Conservation (phyloP, 176 grass and related monocot genomes). For the Calamus simplicifolius region DNA sequence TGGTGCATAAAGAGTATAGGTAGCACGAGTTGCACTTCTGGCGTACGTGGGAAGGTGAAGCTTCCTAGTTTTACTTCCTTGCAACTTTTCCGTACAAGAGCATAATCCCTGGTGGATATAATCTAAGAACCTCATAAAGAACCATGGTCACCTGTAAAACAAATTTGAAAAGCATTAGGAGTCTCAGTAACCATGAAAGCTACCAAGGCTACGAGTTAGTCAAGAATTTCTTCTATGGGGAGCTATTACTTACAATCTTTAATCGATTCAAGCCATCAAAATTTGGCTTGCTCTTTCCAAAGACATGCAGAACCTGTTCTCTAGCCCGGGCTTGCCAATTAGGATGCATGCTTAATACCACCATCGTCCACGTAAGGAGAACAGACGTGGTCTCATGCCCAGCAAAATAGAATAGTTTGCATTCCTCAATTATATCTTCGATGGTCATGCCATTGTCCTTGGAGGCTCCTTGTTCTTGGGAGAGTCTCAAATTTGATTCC, state of each 20-base stretch:
- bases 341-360: conserved; percentile 25
- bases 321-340: too few relatives aligned
- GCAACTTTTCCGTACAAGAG: neutral
- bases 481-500: conserved; percentile 36
- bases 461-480: conserved; percentile 12
- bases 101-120: neutral
- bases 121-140: conserved; percentile 10
- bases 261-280: neutral
- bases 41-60: neutral
- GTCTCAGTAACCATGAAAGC: too few relatives aligned
- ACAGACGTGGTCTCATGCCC: conserved; percentile 22
- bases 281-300: conserved; percentile 8
- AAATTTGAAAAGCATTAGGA: neutral
- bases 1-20: conserved; percentile 9
- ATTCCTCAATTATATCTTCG: conserved; percentile 10
- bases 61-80: conserved; percentile 1
- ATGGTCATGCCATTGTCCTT: conserved; percentile 31
- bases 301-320: conserved; percentile 13
- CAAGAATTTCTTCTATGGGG: too few relatives aligned
- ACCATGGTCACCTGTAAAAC: conserved; percentile 10
- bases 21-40: neutral
- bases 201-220: too few relatives aligned
- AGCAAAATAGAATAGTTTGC: conserved; percentile 21
- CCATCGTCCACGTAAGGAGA: conserved; percentile 21
- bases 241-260: neutral